Conservation (phyloP, 2,329 filamentous ascomycete genomes). For the Aotearoamyces nothofagi region DNA sequence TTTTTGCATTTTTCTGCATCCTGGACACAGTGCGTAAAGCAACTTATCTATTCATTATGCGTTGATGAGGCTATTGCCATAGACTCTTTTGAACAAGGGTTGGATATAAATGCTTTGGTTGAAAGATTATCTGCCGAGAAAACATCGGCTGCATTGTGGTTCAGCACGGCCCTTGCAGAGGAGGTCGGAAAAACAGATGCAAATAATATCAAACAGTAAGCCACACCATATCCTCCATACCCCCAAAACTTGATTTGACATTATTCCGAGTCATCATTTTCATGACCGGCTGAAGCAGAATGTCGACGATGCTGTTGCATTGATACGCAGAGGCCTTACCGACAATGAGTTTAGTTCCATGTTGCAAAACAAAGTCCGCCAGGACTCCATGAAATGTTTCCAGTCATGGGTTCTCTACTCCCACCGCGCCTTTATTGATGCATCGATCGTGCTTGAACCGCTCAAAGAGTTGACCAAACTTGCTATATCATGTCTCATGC, state of each 20-base stretch:
- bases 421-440: conserved; percentile 44
- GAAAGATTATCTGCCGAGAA: conserved; percentile 31
- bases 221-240: conserved; percentile 2
- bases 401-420: conserved; percentile 66
- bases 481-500: conserved; percentile 43
- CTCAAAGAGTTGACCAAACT: conserved; percentile 44
- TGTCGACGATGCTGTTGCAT: conserved; percentile 29
- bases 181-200: conserved; percentile 54
- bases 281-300: conserved; percentile 36
- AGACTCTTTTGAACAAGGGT: conserved; percentile 28
- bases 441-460: conserved; percentile 38
- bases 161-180: conserved; percentile 46
- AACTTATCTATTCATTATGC: conserved; percentile 45
- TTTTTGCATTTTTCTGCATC: conserved; percentile 54
- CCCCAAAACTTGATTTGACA: too few species aligned
- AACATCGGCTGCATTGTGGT: conserved; percentile 46
- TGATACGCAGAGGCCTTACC: conserved; percentile 27
- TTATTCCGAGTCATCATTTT: conserved; percentile 23
- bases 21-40: conserved; percentile 51
- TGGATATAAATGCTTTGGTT: conserved; percentile 28
- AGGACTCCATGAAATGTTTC: conserved; percentile 43
- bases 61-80: conserved; percentile 29
- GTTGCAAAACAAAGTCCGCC: conserved; percentile 26
- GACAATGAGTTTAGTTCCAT: conserved; percentile 24
- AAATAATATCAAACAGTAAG: conserved; percentile 40